Percentiles rank a stretch among this genome's conserved stretches.
Conservation (phyloP, 371 early-diverging fungal genomes). For the Mortierella sp. region DNA sequence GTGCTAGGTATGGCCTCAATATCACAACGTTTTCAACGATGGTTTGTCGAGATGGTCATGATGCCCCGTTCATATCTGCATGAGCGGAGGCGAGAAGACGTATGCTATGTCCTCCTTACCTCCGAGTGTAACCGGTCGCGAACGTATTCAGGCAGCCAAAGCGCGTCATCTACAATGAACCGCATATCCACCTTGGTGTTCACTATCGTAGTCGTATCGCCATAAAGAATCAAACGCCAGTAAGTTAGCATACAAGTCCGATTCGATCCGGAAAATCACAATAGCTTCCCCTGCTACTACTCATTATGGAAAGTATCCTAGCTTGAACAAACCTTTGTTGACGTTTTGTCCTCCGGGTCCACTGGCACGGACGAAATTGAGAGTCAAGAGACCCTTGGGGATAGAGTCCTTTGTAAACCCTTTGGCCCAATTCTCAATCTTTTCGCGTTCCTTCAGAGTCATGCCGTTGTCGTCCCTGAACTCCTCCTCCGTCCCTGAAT, state of each 20-base stretch:
- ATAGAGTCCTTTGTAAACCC: constrained; percentile 53
- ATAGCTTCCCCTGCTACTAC: too few species aligned
- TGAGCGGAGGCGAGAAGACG: too few species aligned
- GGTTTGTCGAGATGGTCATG: too few species aligned
- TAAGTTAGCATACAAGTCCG: neutral
- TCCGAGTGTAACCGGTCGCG: constrained; percentile 61
- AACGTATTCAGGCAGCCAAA: constrained; percentile 87
- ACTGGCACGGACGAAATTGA: constrained; percentile 73
- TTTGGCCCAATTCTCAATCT: constrained; percentile 50
- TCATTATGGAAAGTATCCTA: neutral
- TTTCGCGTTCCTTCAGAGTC: constrained; percentile 53
- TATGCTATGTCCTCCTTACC: constrained; percentile 32
- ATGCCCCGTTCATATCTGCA: too few species aligned
- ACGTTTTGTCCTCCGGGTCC: constrained; percentile 96
- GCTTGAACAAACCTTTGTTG: constrained; percentile 77
- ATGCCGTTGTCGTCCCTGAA: constrained; percentile 52
- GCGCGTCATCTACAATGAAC: constrained; percentile 71
- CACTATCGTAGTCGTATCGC: constrained; percentile 64
- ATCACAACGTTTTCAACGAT: too few species aligned
- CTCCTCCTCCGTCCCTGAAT: constrained; percentile 31
- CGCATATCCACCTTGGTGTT: constrained; percentile 91
- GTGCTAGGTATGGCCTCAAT: too few species aligned
- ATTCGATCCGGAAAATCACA: too few species aligned
- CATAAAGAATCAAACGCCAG: too few species aligned
- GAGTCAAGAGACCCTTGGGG: constrained; percentile 56